Evolutionary conservation across 805 yeast species (phyloP), one percentile per base, ranked within the genome.

Genomic region (Metschnikowia continentalis): DNA sequence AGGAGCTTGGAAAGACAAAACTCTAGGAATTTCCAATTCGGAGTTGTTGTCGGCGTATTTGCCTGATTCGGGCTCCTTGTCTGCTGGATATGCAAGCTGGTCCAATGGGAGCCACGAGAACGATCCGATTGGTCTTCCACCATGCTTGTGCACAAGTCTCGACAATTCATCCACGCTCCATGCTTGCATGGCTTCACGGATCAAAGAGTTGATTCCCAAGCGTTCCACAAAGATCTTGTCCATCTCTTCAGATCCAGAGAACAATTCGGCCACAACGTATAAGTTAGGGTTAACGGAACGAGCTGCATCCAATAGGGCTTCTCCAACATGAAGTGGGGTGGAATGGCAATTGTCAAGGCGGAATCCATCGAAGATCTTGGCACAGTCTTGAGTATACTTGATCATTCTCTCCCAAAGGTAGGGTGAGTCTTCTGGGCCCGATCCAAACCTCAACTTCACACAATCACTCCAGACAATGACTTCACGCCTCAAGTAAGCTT

Each of bases 391-490:
- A 6, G 91, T 79, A 62, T 92, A 92, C 53, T 83, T 74, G 30
- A 83, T 79, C 96, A 92, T 92, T 62, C 92, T 79, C 20, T 83
- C 74, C 99, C 99, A 92, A 38, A 92, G 69, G 61, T 80, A 81
- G 0, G 97, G 97, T 0, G 96, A 89, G 64, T 92, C 98, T 50
- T 82, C 79, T 1, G 87, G 88, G 3, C 75, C 71, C 0, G 70
- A 54, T 3, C 98, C 99, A 65, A 90, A 92, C 52, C 99, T 78
- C 56, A 92, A 74, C 66, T 92, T 92, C 50, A 92, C 91, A 74
- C 99, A 92, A 65, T 92, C 99, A 2, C 96, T 94, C 99, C 99
- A 92, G 23, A 92, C 88, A 58, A 92, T 90, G 11, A 92, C 96
- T 67, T 92, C 97, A 64, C 99, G 80, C 48, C 96, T 77, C 46